These are phyloP conservation scores for Amyloporia xantha DNA, from an alignment of 768 basidiomycete genomes.

Conservation along the genomic window DNA sequence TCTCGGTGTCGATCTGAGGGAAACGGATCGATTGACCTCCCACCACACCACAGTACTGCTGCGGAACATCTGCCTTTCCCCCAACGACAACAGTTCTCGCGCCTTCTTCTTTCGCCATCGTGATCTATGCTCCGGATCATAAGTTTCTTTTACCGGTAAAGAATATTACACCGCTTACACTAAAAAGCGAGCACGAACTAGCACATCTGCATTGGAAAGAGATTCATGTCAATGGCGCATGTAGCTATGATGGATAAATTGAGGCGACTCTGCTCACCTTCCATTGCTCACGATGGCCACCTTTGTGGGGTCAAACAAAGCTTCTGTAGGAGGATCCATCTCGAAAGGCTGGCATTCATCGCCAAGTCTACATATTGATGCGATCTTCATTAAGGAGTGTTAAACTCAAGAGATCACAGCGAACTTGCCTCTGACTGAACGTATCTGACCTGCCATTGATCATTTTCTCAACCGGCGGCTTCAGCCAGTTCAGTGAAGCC, in stretches of 20 bases:
- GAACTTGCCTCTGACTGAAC: slow-evolving; percentile 38
- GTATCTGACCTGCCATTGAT: slow-evolving; percentile 45
- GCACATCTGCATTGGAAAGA: slow-evolving; percentile 14
- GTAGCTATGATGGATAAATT: no score
- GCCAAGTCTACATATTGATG: slow-evolving; percentile 19
- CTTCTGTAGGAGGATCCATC: slow-evolving; percentile 32
- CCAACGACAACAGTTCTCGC: slow-evolving; percentile 53
- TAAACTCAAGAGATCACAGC: neutral
- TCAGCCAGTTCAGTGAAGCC: slow-evolving; percentile 39
- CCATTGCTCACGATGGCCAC: slow-evolving; percentile 54
- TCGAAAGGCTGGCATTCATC: slow-evolving; percentile 31
- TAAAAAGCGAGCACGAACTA: slow-evolving; percentile 23
- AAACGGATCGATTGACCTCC: slow-evolving; percentile 58
- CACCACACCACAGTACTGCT: slow-evolving; percentile 57
- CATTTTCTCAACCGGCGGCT: slow-evolving; percentile 32
- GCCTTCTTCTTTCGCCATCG: slow-evolving; percentile 54
- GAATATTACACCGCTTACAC: slow-evolving; percentile 16
- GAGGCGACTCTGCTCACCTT: slow-evolving; percentile 28
- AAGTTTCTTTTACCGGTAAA: neutral
- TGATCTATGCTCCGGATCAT: slow-evolving; percentile 32
- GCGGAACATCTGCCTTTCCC: slow-evolving; percentile 38
- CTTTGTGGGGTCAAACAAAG: slow-evolving; percentile 42
- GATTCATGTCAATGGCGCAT: slow-evolving; percentile 36
- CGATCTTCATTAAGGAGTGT: neutral
- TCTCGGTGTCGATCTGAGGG: slow-evolving; percentile 51